Percentiles rank a stretch among this genome's conserved stretches.
phyloP scores from a whole-genome alignment of 495 filamentous ascomycete genomes.

The Neurospora pannonica region DNA sequence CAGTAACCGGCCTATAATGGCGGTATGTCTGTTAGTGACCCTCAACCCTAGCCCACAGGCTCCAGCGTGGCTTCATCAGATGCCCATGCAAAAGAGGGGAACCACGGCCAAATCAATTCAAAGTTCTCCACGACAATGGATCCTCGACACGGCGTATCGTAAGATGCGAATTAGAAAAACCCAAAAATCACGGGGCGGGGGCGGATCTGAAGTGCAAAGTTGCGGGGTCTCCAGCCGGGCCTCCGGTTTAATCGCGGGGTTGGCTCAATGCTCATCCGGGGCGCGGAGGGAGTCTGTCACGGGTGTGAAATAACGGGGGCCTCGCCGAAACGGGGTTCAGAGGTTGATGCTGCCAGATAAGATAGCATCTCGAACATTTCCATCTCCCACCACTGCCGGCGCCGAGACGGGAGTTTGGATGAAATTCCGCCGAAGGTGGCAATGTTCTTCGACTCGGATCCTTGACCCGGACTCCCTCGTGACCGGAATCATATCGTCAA shows the following conservation, averaged over 20 bases:
- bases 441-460: not conserved
- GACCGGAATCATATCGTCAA: not conserved
- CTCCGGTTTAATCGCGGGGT: not conserved
- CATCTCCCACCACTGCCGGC: not conserved
- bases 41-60: not conserved
- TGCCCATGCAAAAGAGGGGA: not conserved
- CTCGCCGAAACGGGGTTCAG: not conserved
- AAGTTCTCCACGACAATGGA: not conserved
- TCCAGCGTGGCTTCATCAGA: not conserved
- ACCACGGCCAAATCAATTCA: not conserved
- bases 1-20: not conserved
- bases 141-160: not conserved
- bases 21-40: not conserved
- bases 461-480: not conserved
- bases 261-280: not conserved
- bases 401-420: not conserved
- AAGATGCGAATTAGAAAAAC: not conserved
- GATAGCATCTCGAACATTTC: not conserved
- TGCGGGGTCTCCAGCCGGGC: not conserved
- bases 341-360: not conserved
- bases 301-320: not conserved
- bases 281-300: not conserved
- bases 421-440: not conserved
- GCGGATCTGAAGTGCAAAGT: not conserved
- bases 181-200: not conserved